Evolutionary conservation across 768 basidiomycete species (phyloP).

Genomic region (Pleurotus djamor): DNA sequence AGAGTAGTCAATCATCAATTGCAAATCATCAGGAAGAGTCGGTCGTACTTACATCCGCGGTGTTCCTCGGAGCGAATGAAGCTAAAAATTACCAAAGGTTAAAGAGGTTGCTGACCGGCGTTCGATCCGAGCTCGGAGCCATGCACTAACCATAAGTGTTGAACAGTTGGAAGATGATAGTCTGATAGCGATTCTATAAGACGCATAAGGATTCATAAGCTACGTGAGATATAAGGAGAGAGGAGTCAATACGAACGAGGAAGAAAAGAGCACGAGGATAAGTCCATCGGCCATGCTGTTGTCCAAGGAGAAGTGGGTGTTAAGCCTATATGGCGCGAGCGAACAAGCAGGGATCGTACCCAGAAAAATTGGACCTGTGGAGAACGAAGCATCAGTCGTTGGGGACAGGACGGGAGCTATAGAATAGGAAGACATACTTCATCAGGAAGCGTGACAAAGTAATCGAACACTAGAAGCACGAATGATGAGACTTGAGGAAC

Average conservation of each 20-base stretch:
- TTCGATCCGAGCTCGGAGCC: background rate
- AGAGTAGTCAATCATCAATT: too few species aligned
- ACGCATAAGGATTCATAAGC: background rate
- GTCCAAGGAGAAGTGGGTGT: background rate
- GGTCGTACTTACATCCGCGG: background rate
- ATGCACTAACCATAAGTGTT: background rate
- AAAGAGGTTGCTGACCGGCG: background rate
- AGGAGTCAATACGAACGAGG: background rate
- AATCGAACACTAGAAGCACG: background rate
- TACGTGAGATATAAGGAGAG: too few species aligned
- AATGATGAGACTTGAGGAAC: background rate
- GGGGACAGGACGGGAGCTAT: background rate
- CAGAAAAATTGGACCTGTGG: background rate
- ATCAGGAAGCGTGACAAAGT: slow-evolving; percentile 2
- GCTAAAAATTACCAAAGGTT: background rate
- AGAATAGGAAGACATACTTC: background rate
- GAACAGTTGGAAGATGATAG: slow-evolving; percentile 2
- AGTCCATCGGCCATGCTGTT: background rate
- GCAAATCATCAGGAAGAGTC: background rate
- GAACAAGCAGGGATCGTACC: background rate
- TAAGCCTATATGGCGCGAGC: background rate
- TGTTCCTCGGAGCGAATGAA: background rate
- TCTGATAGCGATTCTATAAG: background rate
- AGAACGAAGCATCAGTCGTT: background rate
- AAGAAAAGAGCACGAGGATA: slow-evolving; percentile 3